phyloP scores from a whole-genome alignment of 495 filamentous ascomycete species.

The Letharia lupina region DNA sequence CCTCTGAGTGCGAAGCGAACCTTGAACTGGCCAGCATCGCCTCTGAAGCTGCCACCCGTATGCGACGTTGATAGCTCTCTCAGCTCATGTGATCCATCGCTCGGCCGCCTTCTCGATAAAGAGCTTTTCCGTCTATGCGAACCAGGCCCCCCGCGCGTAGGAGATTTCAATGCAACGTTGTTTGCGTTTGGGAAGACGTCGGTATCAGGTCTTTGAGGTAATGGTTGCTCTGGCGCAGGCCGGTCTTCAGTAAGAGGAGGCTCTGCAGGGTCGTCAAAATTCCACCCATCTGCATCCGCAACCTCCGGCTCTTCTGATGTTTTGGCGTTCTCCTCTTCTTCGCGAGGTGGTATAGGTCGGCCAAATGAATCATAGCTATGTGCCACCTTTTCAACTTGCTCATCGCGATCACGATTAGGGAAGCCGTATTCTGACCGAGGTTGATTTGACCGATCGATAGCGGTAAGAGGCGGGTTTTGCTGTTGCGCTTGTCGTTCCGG shows the following conservation, averaged over 20 bases:
- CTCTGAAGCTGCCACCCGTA: constrained; percentile 32
- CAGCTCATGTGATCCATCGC: constrained; percentile 43
- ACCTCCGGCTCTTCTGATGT: constrained; percentile 29
- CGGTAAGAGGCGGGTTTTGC: constrained; percentile 32
- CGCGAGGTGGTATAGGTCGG: constrained; percentile 35
- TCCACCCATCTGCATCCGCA: constrained; percentile 72
- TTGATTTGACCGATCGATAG: constrained; percentile 36
- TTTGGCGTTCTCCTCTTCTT: constrained; percentile 34
- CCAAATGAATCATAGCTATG: constrained; percentile 52
- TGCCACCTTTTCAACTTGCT: constrained; percentile 46
- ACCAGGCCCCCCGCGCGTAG: constrained; percentile 53
- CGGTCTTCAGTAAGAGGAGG: constrained; percentile 36
- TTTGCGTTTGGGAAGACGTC: constrained; percentile 81
- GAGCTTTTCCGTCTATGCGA: constrained; percentile 80
- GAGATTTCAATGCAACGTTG: constrained; percentile 65
- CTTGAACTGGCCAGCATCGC: constrained; percentile 69
- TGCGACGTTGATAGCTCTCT: constrained; percentile 33
- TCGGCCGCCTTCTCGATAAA: constrained; percentile 53
- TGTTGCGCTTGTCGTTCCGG: constrained; percentile 37
- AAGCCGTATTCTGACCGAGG: constrained; percentile 33
- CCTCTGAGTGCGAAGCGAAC: constrained; percentile 86
- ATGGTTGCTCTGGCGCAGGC: constrained; percentile 40
- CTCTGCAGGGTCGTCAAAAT: constrained; percentile 67
- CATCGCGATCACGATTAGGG: constrained; percentile 25
- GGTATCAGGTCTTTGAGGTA: constrained; percentile 63